phyloP scores from a whole-genome alignment of 1,139 yeast species.

The Saccharomyces hybrid region DNA sequence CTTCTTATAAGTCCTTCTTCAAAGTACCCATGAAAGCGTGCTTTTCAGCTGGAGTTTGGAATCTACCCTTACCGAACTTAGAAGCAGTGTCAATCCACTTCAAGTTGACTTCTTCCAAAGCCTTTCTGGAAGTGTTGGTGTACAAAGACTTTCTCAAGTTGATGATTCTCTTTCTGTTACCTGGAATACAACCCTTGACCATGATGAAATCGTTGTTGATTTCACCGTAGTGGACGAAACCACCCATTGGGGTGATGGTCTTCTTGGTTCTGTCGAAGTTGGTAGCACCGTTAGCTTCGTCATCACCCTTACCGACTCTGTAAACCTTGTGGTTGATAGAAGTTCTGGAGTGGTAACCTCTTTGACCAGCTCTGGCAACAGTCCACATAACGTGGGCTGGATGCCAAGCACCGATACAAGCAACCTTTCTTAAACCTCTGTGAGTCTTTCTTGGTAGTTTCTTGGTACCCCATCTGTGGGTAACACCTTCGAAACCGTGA shows the following conservation, averaged over 20 bases:
- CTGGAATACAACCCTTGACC: conserved; percentile 99
- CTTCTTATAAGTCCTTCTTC: conserved; percentile 71
- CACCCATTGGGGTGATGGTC: conserved; percentile 99
- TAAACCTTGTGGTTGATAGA: conserved; percentile 99
- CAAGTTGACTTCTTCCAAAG: conserved; percentile 90
- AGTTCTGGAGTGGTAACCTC: conserved; percentile 99
- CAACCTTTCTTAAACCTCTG: conserved; percentile 99
- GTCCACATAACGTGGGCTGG: conserved; percentile 99
- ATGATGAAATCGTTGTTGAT: conserved; percentile 95
- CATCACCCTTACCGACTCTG: conserved; percentile 97
- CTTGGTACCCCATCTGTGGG: conserved; percentile 99
- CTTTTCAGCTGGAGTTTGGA: conserved; percentile 99
- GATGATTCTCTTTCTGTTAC: conserved; percentile 98
- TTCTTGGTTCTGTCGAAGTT: conserved; percentile 98
- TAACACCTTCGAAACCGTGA: conserved; percentile 99
- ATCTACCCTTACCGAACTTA: conserved; percentile 99
- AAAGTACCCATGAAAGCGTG: conserved; percentile 99
- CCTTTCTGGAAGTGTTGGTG: conserved; percentile 97
- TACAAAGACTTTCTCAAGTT: conserved; percentile 98
- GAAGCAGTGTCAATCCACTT: conserved; percentile 99
- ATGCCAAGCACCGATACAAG: conserved; percentile 99
- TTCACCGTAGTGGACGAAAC: conserved; percentile 98
- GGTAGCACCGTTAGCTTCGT: conserved; percentile 91
- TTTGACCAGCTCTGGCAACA: conserved; percentile 99
- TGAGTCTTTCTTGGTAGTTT: conserved; percentile 99